Base-by-base conservation (phyloP, 1,139 yeast genomes). In the Eremothecium gossypii region DNA sequence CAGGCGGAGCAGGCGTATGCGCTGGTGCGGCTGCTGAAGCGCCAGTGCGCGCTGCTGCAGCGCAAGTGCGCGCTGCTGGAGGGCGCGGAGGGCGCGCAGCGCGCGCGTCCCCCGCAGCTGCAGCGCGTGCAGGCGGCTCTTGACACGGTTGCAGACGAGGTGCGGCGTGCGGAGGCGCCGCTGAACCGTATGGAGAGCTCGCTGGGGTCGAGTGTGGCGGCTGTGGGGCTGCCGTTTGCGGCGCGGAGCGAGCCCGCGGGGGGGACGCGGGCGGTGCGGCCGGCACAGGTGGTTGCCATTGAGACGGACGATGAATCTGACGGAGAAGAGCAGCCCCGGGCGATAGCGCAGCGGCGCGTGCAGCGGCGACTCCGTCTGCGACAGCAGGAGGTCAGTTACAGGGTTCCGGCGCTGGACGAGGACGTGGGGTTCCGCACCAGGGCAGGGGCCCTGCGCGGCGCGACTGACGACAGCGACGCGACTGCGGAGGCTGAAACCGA, bases 401-500 rank as follows among this genome's bases (percentile, higher is more conserved):
- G 49, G 27, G 50, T 58, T 23, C 63, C 61, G 10, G 59, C 53
- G 28, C 47, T 44, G 30, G 58, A 58, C 41, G 62, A 58, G 42
- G 56, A 59, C 4, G 53, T 58, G 30, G 55, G 53, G 28, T 57
- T 55, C 38, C 51, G 47, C 29, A 47, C 54, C 39, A 55, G 60
- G 1, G 47, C 28, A 23, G 38, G 35, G 31, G 37, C 35, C 17
- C 28, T 47, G 9, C 20, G 30, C 23, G 30, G 29, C 27, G 38
- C 37, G 27, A 38, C 29, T 7, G 42, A 32, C 7, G 44, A 38
- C 12, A 49, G 53, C 4, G 56, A 52, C 36, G 49, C 45, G 9
- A 56, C 63, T 3, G 48, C 49, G 47, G 64, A 59, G 11, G 61
- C 64, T 2, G 65, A 61, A 40, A 51, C 48, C 23, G 64, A 59